A percentile compares a stretch with the other conserved stretches of the same genome.
These are phyloP conservation scores for Bondarzewia mesenterica DNA, from an alignment of 1,284 basidiomycete species.

Conservation along the genomic window DNA sequence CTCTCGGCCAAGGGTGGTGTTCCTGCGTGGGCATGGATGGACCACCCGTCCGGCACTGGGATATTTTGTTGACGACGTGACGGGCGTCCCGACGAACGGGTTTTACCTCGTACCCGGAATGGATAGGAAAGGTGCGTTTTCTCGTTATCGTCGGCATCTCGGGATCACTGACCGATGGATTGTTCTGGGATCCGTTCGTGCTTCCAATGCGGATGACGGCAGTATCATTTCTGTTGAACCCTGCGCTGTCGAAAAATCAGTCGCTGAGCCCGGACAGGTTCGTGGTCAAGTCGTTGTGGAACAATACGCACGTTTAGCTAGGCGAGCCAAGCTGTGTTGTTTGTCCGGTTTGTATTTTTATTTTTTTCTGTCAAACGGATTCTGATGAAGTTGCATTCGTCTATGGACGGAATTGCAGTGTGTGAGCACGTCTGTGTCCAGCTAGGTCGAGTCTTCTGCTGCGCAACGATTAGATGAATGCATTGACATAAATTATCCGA, in stretches of 20 bases:
- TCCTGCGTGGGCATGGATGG: slow-evolving; percentile 50
- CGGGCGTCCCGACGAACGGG: slow-evolving; percentile 36
- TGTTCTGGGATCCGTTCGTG: no score
- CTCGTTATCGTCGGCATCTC: not conserved
- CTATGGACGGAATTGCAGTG: no score
- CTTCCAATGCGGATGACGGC: no score
- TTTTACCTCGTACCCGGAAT: slow-evolving; percentile 47
- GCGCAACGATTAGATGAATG: no score
- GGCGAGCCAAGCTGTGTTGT: not conserved
- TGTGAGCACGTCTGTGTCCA: no score
- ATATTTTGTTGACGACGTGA: slow-evolving; percentile 38
- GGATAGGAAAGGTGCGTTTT: slow-evolving; percentile 35
- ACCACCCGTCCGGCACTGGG: slow-evolving; percentile 51
- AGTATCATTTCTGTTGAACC: slow-evolving; percentile 40
- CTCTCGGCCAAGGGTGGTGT: slow-evolving; percentile 46
- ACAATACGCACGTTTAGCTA: slow-evolving; percentile 35
- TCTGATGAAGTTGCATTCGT: not conserved
- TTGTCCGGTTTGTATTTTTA: not conserved
- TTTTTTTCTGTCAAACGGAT: not conserved
- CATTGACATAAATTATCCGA: no score
- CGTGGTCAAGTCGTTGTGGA: slow-evolving; percentile 47
- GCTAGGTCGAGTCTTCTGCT: no score
- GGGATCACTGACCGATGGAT: no score
- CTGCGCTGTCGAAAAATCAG: slow-evolving; percentile 27
- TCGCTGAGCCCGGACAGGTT: slow-evolving; percentile 36